Conservation (phyloP, 441 rosid species). For the Jatropha podagrica region DNA sequence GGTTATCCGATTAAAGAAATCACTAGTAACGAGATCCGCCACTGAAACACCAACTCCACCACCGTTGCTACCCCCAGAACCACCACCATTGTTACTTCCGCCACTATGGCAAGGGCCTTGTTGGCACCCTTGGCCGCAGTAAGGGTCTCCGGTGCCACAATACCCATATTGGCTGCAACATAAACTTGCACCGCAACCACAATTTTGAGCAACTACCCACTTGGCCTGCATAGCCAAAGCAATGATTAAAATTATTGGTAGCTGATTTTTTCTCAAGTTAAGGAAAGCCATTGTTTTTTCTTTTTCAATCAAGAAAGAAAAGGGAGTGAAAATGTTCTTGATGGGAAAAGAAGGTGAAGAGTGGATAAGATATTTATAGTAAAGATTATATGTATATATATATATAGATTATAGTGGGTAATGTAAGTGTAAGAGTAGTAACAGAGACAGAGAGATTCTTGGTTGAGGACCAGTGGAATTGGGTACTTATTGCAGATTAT, state of each 20-base stretch:
- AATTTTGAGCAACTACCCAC: conserved; percentile 23
- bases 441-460: background rate
- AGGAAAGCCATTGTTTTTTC: background rate
- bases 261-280: background rate
- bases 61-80: background rate
- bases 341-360: background rate
- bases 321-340: too few relatives aligned
- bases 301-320: background rate
- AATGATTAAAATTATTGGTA: background rate
- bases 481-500: too few relatives aligned
- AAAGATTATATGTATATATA: background rate
- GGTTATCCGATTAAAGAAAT: conserved; percentile 33
- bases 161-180: conserved; percentile 43
- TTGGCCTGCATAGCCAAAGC: conserved; percentile 2
- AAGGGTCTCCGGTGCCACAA: conserved; percentile 30
- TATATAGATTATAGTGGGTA: background rate
- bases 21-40: conserved; percentile 23
- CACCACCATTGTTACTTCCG: background rate
- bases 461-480: background rate
- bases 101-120: conserved; percentile 28
- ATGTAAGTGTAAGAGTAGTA: background rate
- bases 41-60: conserved; percentile 9
- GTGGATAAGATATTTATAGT: conserved; percentile 1
- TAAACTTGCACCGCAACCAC: conserved; percentile 30
- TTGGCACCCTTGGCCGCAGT: conserved; percentile 35